Evolutionary conservation across 2,329 filamentous ascomycete species (phyloP), one percentile per base, ranked within the genome.

Genomic region (Ophiostoma ulmi): DNA sequence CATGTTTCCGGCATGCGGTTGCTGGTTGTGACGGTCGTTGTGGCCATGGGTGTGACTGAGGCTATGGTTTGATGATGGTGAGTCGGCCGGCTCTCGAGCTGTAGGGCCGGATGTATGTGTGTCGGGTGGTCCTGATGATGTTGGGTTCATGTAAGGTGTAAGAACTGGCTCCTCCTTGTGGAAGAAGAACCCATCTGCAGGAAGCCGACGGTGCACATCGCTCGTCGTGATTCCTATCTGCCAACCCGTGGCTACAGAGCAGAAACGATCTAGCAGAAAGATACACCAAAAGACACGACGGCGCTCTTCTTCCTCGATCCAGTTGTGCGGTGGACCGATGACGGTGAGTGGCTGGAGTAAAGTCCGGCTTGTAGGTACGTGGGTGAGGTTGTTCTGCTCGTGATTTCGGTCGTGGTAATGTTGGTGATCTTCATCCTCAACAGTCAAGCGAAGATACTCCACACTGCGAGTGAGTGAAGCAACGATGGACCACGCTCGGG

Each of bases 271-370:
- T 17, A 80, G 72, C 31, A 76, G 72, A 73, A 81, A 80, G 35
- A 81, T 74, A 35, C 75, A 78, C 80, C 79, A 81, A 66, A 81
- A 81, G 1, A 80, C 76, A 2, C 79, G 74, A 5, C 74, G 72
- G 3, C 74, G 72, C 67, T 75, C 74, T 31, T 75, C 74, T 17
- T 72, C 74, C 58, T 80, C 79, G 0, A 75, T 77, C 80, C 79
- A 80, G 72, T 75, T 75, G 31, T 74, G 73, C 7, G 77, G 73
- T 2, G 73, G 71, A 1, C 74, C 67, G 5, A 80, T 71, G 41
- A 75, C 75, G 2, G 74, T 71, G 26, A 76, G 73, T 41, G 77
- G 75, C 20, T 75, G 76, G 0, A 76, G 77, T 11, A 79, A 74
- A 0, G 75, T 72, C 39, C 36, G 63, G 36, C 20, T 22, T 39